Evolutionary conservation across 768 basidiomycete species (phyloP).

Genomic region (Rhizopogon vulgaris): DNA sequence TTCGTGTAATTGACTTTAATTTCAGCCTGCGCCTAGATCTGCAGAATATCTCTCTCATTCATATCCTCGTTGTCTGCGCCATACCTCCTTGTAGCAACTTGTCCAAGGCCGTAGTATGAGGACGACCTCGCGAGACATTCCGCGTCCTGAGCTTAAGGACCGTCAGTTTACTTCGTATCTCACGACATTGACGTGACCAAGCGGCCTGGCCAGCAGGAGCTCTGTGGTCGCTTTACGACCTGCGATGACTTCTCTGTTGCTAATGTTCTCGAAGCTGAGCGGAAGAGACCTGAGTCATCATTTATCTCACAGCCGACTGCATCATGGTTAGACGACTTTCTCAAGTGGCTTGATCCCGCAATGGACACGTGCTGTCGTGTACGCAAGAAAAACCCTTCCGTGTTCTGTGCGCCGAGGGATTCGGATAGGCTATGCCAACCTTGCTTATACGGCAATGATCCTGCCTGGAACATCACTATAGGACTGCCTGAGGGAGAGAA

Average conservation of each 20-base stretch:
- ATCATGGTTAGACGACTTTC: conserved; percentile 94
- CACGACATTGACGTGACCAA: conserved; percentile 62
- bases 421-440: conserved; percentile 66
- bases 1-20: too few relatives aligned
- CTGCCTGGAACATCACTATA: conserved; percentile 92
- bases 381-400: conserved; percentile 58
- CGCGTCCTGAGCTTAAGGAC: too few relatives aligned
- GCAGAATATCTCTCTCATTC: too few relatives aligned
- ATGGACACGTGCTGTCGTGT: conserved; percentile 89
- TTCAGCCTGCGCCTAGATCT: too few relatives aligned
- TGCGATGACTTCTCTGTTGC: conserved; percentile 82
- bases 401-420: conserved; percentile 71
- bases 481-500: conserved; percentile 85
- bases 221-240: conserved; percentile 94
- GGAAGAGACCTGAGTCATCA: conserved; percentile 76
- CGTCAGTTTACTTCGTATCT: conserved; percentile 95
- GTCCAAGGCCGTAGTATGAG: too few relatives aligned
- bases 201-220: conserved; percentile 66
- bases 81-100: too few relatives aligned
- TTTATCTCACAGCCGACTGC: conserved; percentile 89
- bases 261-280: conserved; percentile 86
- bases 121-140: too few relatives aligned
- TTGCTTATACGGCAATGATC: conserved; percentile 70
- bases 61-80: too few relatives aligned
- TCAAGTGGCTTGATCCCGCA: conserved; percentile 90